Percentiles rank a stretch among this genome's conserved stretches.
Conservation (phyloP, 2,329 filamentous ascomycete species). For the Nigrograna mackinnonii region DNA sequence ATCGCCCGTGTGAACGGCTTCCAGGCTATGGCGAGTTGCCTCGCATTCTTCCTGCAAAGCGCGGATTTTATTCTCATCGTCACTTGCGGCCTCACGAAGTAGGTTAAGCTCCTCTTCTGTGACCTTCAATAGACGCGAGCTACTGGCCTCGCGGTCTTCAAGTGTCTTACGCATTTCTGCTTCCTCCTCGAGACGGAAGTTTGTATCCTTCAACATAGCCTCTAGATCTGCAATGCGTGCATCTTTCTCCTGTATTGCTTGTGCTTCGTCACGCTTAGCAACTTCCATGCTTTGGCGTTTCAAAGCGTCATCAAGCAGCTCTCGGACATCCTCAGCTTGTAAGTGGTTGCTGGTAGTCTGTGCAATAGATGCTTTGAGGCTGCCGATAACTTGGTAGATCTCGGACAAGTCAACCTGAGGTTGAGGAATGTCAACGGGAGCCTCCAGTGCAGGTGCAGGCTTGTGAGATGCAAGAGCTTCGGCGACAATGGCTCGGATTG, state of each 20-base stretch:
- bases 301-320: slow-evolving; percentile 41
- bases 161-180: slow-evolving; percentile 45
- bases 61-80: slow-evolving; percentile 47
- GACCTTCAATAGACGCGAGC: slow-evolving; percentile 48
- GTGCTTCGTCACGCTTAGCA: slow-evolving; percentile 29
- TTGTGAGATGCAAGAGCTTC: slow-evolving; percentile 37
- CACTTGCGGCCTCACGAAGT: slow-evolving; percentile 45
- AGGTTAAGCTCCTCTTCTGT: slow-evolving; percentile 54
- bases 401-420: slow-evolving; percentile 44
- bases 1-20: slow-evolving; percentile 35
- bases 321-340: slow-evolving; percentile 47
- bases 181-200: slow-evolving; percentile 41
- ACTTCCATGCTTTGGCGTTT: slow-evolving; percentile 35
- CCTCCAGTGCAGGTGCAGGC: slow-evolving; percentile 26
- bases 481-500: slow-evolving; percentile 36
- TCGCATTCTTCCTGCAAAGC: slow-evolving; percentile 48
- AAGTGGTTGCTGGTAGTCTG: slow-evolving; percentile 48
- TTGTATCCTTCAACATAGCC: slow-evolving; percentile 36
- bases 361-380: slow-evolving; percentile 53
- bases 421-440: slow-evolving; percentile 37
- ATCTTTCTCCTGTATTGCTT: slow-evolving; percentile 35
- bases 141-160: slow-evolving; percentile 50
- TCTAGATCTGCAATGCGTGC: slow-evolving; percentile 39
- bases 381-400: slow-evolving; percentile 51
- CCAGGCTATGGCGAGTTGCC: slow-evolving; percentile 42